phyloP scores from a whole-genome alignment of 106 monocot genomes.

The Acanthochlamys bracteata region DNA sequence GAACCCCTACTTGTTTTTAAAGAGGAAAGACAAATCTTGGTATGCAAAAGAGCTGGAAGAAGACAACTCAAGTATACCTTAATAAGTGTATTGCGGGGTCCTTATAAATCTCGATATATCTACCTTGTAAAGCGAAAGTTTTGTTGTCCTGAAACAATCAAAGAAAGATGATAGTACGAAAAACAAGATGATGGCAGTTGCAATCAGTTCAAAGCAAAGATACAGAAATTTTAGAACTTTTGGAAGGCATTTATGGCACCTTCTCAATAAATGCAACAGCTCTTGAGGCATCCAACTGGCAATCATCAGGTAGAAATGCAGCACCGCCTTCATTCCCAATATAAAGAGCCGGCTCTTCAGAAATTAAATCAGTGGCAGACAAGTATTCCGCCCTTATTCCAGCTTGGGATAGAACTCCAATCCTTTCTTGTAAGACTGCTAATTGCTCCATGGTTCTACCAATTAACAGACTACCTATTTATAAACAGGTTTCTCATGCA shows the following conservation, averaged over 20 bases:
- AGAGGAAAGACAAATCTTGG: background rate
- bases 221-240: no score
- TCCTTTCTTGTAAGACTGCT: conserved; percentile 51
- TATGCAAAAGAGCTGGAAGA: background rate
- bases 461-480: conserved; percentile 83
- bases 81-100: conserved; percentile 50
- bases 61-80: conserved; percentile 28
- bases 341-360: conserved; percentile 58
- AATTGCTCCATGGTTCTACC: conserved; percentile 59
- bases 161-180: conserved; percentile 4
- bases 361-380: conserved; percentile 29
- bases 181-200: background rate
- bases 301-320: conserved; percentile 67
- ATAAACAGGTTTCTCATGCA: no score
- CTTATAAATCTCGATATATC: conserved; percentile 77
- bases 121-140: conserved; percentile 43
- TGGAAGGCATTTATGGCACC: conserved; percentile 17
- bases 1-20: background rate
- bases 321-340: conserved; percentile 50
- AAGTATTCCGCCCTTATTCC: conserved; percentile 67
- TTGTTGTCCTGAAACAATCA: conserved; percentile 51
- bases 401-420: conserved; percentile 34
- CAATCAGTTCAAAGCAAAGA: no score
- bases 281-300: conserved; percentile 69
- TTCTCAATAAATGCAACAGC: conserved; percentile 65